Percentiles rank a stretch among this genome's conserved stretches.
phyloP scores from a whole-genome alignment of 2,329 filamentous ascomycete species.

The Penicillium vulpinum region DNA sequence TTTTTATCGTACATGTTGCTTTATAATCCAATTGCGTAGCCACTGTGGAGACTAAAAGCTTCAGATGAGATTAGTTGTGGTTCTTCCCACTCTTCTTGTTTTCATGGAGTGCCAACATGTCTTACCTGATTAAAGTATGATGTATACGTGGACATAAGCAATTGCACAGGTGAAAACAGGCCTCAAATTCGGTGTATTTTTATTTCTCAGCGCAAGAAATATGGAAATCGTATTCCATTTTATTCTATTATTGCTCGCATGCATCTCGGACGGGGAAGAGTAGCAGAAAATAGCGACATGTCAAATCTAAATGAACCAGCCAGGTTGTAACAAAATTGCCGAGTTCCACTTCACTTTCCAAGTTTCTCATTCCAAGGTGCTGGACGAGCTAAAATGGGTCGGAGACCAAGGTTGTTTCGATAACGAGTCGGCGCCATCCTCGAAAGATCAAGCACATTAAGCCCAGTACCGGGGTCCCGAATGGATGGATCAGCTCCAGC shows the following conservation, averaged over 20 bases:
- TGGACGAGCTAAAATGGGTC: slow-evolving; percentile 8
- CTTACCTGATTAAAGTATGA: no score
- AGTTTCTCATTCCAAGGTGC: not conserved
- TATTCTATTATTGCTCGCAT: no score
- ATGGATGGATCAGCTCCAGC: slow-evolving; percentile 23
- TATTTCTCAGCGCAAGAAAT: no score
- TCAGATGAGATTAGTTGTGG: not conserved
- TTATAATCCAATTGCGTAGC: not conserved
- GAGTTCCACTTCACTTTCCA: not conserved
- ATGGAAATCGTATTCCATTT: no score
- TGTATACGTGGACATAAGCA: no score
- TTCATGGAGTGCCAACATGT: no score
- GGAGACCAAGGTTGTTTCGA: slow-evolving; percentile 5
- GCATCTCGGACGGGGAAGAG: no score
- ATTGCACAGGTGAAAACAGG: no score
- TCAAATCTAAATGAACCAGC: not conserved
- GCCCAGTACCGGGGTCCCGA: slow-evolving; percentile 12
- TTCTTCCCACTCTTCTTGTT: not conserved
- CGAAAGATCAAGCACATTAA: slow-evolving; percentile 10
- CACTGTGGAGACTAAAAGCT: not conserved
- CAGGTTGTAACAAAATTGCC: not conserved
- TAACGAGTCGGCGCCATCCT: not conserved
- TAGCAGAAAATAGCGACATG: not conserved
- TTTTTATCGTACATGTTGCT: not conserved
- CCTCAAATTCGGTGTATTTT: no score